These are phyloP conservation scores for Zizania latifolia DNA, from an alignment of 176 grass and related monocot species.

Conservation along the genomic window DNA sequence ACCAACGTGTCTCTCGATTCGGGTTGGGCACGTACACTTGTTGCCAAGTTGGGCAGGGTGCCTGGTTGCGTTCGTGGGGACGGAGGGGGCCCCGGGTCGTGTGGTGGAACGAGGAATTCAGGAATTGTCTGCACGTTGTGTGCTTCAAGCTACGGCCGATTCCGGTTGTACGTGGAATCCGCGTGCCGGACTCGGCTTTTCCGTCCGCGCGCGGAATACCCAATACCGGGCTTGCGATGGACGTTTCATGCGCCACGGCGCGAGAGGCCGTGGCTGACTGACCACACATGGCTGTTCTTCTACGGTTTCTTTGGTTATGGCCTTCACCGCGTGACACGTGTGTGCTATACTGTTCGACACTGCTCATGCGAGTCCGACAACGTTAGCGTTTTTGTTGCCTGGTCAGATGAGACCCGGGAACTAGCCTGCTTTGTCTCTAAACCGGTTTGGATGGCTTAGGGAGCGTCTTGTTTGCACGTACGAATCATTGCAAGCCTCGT, in stretches of 20 bases:
- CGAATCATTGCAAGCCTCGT: too few species aligned
- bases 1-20: constrained; percentile 6
- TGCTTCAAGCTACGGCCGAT: constrained; percentile 37
- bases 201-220: neutral
- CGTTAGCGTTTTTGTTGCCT: neutral
- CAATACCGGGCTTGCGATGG: neutral
- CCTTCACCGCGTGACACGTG: neutral
- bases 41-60: constrained; percentile 16
- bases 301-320: neutral
- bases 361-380: neutral
- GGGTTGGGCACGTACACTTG: neutral
- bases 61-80: constrained; percentile 26
- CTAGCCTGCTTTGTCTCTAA: neutral
- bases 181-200: constrained; percentile 12
- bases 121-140: constrained; percentile 39
- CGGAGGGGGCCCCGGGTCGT: neutral
- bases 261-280: neutral
- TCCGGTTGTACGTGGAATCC: constrained; percentile 18
- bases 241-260: neutral
- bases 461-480: too few species aligned
- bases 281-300: too few species aligned
- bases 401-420: neutral
- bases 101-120: constrained; percentile 1
- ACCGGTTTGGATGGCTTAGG: too few species aligned
- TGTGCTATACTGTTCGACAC: neutral